These are phyloP conservation scores for Yamadazyma triangularis DNA, from an alignment of 1,139 yeast genomes.

Conservation along the genomic window DNA sequence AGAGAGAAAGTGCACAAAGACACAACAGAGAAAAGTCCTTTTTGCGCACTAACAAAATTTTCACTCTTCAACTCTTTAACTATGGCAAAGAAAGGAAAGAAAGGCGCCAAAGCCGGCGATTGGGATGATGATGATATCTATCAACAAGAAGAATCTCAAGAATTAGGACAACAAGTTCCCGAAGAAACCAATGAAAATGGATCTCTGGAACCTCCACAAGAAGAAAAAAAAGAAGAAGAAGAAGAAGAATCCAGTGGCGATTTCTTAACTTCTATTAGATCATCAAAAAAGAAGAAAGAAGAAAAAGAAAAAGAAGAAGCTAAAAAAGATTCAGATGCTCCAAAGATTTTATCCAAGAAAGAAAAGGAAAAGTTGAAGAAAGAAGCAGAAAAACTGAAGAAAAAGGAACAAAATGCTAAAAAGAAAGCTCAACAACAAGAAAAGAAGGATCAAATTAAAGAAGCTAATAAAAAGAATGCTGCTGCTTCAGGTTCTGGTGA, in stretches of 20 bases:
- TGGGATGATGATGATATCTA: slow-evolving; percentile 77
- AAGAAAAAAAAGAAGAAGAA: slow-evolving; percentile 5
- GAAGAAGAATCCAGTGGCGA: no score
- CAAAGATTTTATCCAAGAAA: slow-evolving; percentile 84
- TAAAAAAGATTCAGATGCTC: slow-evolving; percentile 41
- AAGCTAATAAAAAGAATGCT: slow-evolving; percentile 54
- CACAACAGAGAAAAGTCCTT: no score
- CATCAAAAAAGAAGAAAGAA: slow-evolving; percentile 73
- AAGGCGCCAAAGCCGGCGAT: slow-evolving; percentile 50
- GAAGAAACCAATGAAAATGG: slow-evolving; percentile 10
- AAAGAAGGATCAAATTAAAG: slow-evolving; percentile 62
- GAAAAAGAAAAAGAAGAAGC: slow-evolving; percentile 48
- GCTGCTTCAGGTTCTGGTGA: slow-evolving; percentile 30
- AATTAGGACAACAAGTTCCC: no score
- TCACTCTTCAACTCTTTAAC: no score
- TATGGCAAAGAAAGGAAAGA: slow-evolving; percentile 53
- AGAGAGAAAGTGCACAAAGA: no score
- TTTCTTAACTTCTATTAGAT: slow-evolving; percentile 78
- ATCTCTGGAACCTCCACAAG: no score
- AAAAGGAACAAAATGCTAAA: slow-evolving; percentile 85
- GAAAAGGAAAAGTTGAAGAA: slow-evolving; percentile 97
- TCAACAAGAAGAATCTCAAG: slow-evolving; percentile 56
- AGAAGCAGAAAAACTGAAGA: slow-evolving; percentile 91
- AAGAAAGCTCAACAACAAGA: slow-evolving; percentile 67
- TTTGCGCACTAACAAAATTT: no score